Percentiles rank a stretch among this genome's conserved stretches.
Evolutionary conservation across 129 eudicot genomes (phyloP).

Genomic region (Lonicera japonica): DNA sequence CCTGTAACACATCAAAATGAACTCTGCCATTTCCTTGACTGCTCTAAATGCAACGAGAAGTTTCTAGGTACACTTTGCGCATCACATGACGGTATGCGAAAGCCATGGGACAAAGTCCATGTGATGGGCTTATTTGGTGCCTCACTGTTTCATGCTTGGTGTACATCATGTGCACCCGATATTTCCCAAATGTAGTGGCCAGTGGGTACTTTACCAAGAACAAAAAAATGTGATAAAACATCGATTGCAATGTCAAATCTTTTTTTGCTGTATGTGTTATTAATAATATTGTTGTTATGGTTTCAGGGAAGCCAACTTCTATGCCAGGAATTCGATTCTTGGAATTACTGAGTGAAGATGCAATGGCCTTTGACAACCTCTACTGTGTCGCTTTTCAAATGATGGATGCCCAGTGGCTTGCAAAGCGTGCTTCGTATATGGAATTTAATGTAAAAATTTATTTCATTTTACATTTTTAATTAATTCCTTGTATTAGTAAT

Average conservation of each 20-base stretch:
- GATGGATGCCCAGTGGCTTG: constrained; percentile 96
- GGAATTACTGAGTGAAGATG: constrained; percentile 71
- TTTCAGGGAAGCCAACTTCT: constrained; percentile 74
- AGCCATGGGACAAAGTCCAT: too few relatives aligned
- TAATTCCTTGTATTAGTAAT: background rate
- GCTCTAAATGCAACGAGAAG: too few relatives aligned
- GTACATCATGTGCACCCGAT: too few relatives aligned
- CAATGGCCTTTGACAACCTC: constrained; percentile 88
- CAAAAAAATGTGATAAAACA: too few relatives aligned
- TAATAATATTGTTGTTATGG: constrained; percentile 20
- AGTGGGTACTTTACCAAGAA: too few relatives aligned
- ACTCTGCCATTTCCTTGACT: too few relatives aligned
- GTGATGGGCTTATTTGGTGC: too few relatives aligned
- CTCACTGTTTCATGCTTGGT: too few relatives aligned
- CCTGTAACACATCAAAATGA: too few relatives aligned
- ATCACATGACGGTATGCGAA: too few relatives aligned
- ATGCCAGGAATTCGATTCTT: constrained; percentile 59
- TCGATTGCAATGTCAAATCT: background rate
- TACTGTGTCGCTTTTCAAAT: constrained; percentile 82
- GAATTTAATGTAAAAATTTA: constrained; percentile 67
- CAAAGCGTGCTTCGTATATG: constrained; percentile 94
- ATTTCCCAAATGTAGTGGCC: too few relatives aligned
- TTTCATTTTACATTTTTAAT: background rate
- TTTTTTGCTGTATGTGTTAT: background rate
- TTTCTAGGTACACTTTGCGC: too few relatives aligned